Evolutionary conservation across 2,329 filamentous ascomycete genomes (phyloP).

Genomic region (Fusarium algeriense): DNA sequence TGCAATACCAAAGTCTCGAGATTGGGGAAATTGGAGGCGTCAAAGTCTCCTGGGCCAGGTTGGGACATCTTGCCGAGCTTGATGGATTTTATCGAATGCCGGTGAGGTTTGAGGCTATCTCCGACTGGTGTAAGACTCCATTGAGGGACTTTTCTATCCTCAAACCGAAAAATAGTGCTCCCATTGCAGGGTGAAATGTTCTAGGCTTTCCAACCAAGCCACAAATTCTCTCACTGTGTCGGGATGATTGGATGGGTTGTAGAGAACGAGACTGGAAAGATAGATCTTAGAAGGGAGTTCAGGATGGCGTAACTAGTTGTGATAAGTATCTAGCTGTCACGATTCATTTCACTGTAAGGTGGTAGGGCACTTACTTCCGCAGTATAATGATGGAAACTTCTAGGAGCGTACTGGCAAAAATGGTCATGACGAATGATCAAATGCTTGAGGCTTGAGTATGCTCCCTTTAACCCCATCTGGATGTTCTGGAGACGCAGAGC

Average conservation of each 20-base stretch:
- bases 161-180: neutral
- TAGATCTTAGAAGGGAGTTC: neutral
- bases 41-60: neutral
- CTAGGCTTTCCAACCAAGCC: neutral
- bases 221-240: neutral
- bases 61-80: neutral
- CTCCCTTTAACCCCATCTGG: neutral
- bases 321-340: neutral
- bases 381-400: too few relatives aligned
- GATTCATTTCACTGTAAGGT: neutral
- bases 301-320: neutral
- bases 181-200: neutral
- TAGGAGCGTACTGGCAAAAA: rapidly evolving
- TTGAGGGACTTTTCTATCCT: neutral
- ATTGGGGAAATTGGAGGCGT: neutral
- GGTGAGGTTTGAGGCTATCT: neutral
- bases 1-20: neutral
- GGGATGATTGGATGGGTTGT: neutral
- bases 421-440: neutral
- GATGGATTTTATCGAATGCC: neutral
- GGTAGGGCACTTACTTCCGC: neutral
- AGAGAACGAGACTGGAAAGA: neutral
- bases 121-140: neutral
- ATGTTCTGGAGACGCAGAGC: neutral
- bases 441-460: neutral